phyloP scores from a whole-genome alignment of 495 filamentous ascomycete genomes.

The Lindgomyces ingoldianus region DNA sequence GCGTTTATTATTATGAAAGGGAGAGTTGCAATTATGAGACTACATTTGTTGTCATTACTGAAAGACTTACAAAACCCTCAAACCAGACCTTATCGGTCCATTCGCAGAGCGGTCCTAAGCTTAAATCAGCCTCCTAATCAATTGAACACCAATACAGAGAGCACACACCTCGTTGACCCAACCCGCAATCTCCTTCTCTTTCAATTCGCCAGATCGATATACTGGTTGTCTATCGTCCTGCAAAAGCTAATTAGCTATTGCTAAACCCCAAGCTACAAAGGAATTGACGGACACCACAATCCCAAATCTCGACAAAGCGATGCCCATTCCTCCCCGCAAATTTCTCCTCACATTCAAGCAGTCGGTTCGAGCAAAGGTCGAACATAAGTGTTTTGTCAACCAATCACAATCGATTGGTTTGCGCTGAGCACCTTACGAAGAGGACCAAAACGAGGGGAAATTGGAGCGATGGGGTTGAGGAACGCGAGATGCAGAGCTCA shows the following conservation, averaged over 20 bases:
- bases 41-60: too few relatives aligned
- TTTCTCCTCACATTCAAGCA: slow-evolving; percentile 5
- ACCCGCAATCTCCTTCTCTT: slow-evolving; percentile 19
- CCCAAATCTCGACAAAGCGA: slow-evolving; percentile 20
- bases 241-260: background rate
- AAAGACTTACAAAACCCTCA: slow-evolving; percentile 19
- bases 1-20: too few relatives aligned
- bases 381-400: slow-evolving; percentile 11
- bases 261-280: background rate
- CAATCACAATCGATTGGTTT: slow-evolving; percentile 1
- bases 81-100: slow-evolving; percentile 10
- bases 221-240: slow-evolving; percentile 1
- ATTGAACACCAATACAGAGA: background rate
- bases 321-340: slow-evolving; percentile 18
- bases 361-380: slow-evolving; percentile 18
- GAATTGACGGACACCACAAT: slow-evolving; percentile 11
- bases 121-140: background rate
- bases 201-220: slow-evolving; percentile 20
- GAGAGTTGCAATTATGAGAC: too few relatives aligned
- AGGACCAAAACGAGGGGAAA: too few relatives aligned
- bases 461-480: too few relatives aligned
- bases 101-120: slow-evolving; percentile 7
- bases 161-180: slow-evolving; percentile 22
- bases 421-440: too few relatives aligned
- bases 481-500: too few relatives aligned